Conservation (phyloP, 805 yeast genomes). For the Blastobotrys mokoenaii region DNA sequence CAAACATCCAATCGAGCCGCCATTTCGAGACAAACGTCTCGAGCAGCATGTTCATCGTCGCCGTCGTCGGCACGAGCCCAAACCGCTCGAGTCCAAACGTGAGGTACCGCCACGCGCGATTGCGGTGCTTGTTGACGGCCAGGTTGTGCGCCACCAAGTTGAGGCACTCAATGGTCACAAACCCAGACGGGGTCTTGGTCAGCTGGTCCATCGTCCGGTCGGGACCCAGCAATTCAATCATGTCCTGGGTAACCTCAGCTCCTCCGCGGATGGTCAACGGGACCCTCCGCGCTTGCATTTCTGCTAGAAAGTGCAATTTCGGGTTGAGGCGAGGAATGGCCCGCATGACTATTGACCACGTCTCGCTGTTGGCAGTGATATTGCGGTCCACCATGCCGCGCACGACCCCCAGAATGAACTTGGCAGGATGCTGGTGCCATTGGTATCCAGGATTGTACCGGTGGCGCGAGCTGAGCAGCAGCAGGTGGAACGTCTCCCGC, state of each 20-base stretch:
- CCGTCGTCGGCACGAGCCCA: slow-evolving; percentile 7
- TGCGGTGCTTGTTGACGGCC: slow-evolving; percentile 5
- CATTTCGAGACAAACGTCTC: slow-evolving; percentile 5
- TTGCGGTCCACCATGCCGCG: slow-evolving; percentile 9
- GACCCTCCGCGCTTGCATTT: slow-evolving; percentile 11
- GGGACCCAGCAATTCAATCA: slow-evolving; percentile 12
- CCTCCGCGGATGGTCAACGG: slow-evolving; percentile 12
- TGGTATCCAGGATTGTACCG: slow-evolving; percentile 1
- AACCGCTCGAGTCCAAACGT: slow-evolving; percentile 6
- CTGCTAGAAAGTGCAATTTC: slow-evolving; percentile 7
- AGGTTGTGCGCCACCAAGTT: slow-evolving; percentile 9
- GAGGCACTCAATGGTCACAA: slow-evolving; percentile 9
- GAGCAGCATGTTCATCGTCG: slow-evolving; percentile 13
- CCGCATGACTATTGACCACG: slow-evolving; percentile 18
- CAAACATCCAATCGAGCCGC: slow-evolving; percentile 16
- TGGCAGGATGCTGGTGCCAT: slow-evolving; percentile 11
- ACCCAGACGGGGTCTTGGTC: slow-evolving; percentile 5
- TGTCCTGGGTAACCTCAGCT: slow-evolving; percentile 10
- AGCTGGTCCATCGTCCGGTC: slow-evolving; percentile 10
- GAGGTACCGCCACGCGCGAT: slow-evolving; percentile 18
- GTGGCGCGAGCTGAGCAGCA: slow-evolving; percentile 9
- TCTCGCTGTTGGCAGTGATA: slow-evolving; percentile 13
- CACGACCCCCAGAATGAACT: slow-evolving; percentile 5
- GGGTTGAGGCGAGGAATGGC: slow-evolving; percentile 5
- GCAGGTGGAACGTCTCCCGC: slow-evolving; percentile 14